Base-by-base conservation (phyloP, 306 rosid genomes). In the Trichosanthes cucumerina region DNA sequence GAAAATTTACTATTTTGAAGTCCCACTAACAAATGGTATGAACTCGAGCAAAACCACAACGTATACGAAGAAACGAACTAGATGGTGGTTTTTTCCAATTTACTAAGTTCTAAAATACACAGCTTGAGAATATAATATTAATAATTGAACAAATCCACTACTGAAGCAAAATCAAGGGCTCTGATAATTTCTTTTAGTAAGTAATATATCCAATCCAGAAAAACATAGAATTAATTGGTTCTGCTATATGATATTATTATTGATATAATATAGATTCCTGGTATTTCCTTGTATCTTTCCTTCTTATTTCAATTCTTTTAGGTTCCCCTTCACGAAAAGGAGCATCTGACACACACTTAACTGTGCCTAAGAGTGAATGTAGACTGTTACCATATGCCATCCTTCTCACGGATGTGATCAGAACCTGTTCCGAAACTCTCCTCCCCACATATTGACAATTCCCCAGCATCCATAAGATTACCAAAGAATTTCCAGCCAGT, bases 401-500 rank as follows among this genome's bases (percentile, higher is more conserved):
- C 99, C 86, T 96, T 96, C 88, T 96, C 99, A 18, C 99, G 99
- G 82, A 96, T 96, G 81, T 96, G 99, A 84, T 96, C 99, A 12
- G 99, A 96, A 70, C 98, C 98, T 44, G 98, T 96, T 87, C 99
- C 97, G 28, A 96, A 96, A 81, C 99, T 96, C 87, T 96, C 99
- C 83, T 96, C 99, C 68, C 99, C 99, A 13, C 99, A 96, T 69
- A 96, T 85, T 16, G 96, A 96, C 88, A 96, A 82, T 79, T 90
- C 86, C 76, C 97, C 98, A 26, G 97, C 97, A 88, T 96, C 99
- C 99, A 92, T 96, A 76, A 96, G 98, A 87, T 96, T 96, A 68
- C 98, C 99, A 79, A 96, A 96, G 88, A 92, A 96, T 78, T 96
- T 96, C 98, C 99, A 96, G 24, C 98, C 99, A 12, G 99, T 96